These are phyloP conservation scores for Macrophomina pseudophaseolina DNA, from an alignment of 2,329 filamentous ascomycete genomes.

Conservation along the genomic window DNA sequence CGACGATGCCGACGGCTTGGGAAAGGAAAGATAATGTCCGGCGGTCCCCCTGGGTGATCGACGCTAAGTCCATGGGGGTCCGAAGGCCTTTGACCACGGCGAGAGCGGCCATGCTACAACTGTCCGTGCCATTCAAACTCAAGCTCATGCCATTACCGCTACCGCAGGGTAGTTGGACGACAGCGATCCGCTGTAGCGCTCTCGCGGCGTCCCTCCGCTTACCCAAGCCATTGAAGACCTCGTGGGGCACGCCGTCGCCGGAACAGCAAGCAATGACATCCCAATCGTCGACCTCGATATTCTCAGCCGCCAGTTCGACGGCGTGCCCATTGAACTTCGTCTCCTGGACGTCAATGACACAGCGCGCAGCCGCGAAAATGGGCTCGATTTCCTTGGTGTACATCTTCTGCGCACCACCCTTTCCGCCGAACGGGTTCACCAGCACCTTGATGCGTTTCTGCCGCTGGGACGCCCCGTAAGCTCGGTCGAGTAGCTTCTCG, in stretches of 20 bases:
- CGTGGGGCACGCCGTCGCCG: constrained; percentile 88
- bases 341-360: constrained; percentile 73
- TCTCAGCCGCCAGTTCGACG: constrained; percentile 69
- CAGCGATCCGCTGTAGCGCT: constrained; percentile 77
- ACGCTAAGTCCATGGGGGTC: constrained; percentile 85
- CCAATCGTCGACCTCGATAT: constrained; percentile 77
- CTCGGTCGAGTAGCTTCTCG: constrained; percentile 66
- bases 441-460: constrained; percentile 84
- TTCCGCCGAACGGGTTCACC: constrained; percentile 89
- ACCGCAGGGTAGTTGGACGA: constrained; percentile 88
- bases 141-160: constrained; percentile 93
- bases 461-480: constrained; percentile 72
- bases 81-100: constrained; percentile 84
- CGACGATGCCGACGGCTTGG: constrained; percentile 86
- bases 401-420: constrained; percentile 73
- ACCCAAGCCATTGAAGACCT: constrained; percentile 92
- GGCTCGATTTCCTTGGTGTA: constrained; percentile 80
- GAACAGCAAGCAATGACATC: constrained; percentile 90
- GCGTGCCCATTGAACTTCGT: constrained; percentile 80
- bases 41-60: constrained; percentile 78
- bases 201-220: constrained; percentile 74
- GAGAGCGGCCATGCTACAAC: constrained; percentile 76
- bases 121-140: constrained; percentile 83
- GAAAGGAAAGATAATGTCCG: constrained; percentile 87
- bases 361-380: constrained; percentile 80